Base-by-base conservation (phyloP, 768 basidiomycete genomes). In the Leccinellum luteum region DNA sequence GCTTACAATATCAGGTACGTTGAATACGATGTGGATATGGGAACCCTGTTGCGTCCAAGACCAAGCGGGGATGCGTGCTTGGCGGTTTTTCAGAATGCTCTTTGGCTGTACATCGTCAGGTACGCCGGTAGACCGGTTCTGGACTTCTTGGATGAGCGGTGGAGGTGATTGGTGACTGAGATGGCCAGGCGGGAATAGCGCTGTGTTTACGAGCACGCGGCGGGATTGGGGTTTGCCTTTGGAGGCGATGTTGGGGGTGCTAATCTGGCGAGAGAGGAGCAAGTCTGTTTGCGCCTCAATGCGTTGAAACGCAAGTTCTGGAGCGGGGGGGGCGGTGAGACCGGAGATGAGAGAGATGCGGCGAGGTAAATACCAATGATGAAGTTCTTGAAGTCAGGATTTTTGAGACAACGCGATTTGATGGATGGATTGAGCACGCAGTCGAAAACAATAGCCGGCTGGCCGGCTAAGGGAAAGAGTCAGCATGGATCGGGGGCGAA, bases 211-310 rank as follows among this genome's bases (percentile, higher is more conserved):
- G 43, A 75, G 67, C 1, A 84, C 84, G 13, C 78, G 80, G 32
- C 89, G 83, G 14, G 84, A 78, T 27, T 67, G 65, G 2, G 86
- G 80, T 63, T 78, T 81, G n/a, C 90, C 90, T 69, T 92, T 93
- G 52, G 85, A 84, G 3, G 80, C 73, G 52, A 93, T 89, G 70
- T 92, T 93, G 6, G 90, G 90, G 0, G 81, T 87, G 23, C 80
- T 80, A 58, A 92, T 83, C 49, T 82, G 78, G 23, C 89, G 82
- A 1, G 90, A 89, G 45, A 92, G 79, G 0, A 75, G 61, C n/a
- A 90, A 66, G 4, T 76, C 65, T 8, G 81, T 78, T 59, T 87
- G 85, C 0, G 78, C 77, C 72, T 90, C 87, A 48, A 89, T 81
- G 9, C 82, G 83, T 63, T 87, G 86, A 4, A 90, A 68, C 0